These are phyloP conservation scores for Cucurbita ficifolia DNA, from an alignment of 306 rosid genomes.

Conservation along the genomic window DNA sequence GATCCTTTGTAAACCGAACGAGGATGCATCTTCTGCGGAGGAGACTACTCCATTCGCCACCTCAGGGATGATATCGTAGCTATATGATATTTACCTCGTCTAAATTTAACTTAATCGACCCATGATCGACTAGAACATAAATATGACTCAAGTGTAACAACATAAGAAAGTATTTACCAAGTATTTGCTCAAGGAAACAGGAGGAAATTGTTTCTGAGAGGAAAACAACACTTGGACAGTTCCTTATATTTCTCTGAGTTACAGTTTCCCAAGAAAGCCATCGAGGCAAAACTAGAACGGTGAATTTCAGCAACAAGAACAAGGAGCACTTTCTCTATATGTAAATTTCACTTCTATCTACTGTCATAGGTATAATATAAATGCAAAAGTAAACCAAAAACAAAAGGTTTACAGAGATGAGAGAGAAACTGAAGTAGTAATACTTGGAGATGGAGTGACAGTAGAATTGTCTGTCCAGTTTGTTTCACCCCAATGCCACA, in stretches of 20 bases:
- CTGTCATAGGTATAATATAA: not conserved
- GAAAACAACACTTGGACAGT: not conserved
- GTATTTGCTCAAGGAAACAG: not conserved
- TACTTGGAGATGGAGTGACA: constrained; percentile 18
- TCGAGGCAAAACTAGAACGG: not conserved
- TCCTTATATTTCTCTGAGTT: not conserved
- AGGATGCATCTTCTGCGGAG: too few species aligned
- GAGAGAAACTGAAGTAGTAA: constrained; percentile 18
- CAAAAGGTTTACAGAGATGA: constrained; percentile 19
- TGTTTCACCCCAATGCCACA: constrained; percentile 75
- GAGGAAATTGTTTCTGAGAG: not conserved
- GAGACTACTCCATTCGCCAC: too few species aligned
- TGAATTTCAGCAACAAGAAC: not conserved
- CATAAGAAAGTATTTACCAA: not conserved
- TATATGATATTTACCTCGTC: too few species aligned
- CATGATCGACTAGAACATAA: too few species aligned
- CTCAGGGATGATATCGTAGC: too few species aligned
- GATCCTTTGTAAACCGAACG: too few species aligned
- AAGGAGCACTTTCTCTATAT: not conserved
- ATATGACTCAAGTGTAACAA: not conserved
- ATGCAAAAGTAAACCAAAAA: not conserved
- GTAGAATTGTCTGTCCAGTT: constrained; percentile 64
- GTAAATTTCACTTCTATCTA: not conserved
- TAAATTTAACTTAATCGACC: too few species aligned
- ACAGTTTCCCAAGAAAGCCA: not conserved